phyloP scores from a whole-genome alignment of 1,284 basidiomycete genomes.

The Heliocybe sulcata region DNA sequence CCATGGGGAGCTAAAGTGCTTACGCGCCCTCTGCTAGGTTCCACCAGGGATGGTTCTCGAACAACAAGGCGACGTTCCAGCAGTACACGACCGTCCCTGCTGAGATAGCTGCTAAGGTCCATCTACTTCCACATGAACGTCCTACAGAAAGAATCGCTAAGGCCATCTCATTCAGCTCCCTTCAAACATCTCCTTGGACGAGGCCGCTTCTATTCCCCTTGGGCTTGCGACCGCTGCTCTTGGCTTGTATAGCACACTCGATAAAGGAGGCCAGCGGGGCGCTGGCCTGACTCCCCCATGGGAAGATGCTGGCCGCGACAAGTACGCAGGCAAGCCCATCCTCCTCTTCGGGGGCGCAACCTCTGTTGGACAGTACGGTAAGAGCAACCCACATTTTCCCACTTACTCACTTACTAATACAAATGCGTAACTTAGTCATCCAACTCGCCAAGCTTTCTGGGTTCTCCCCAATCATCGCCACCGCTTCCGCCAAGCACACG shows the following conservation, averaged over 20 bases:
- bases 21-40: neutral
- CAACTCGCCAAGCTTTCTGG: constrained; percentile 41
- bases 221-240: constrained; percentile 19
- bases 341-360: constrained; percentile 28
- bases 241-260: constrained; percentile 15
- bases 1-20: neutral
- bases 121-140: neutral
- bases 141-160: neutral
- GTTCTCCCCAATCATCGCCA: constrained; percentile 36
- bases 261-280: constrained; percentile 10
- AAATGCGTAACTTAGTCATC: no score
- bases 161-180: constrained; percentile 18
- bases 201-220: constrained; percentile 24
- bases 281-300: constrained; percentile 15
- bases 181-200: constrained; percentile 34
- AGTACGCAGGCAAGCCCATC: constrained; percentile 21
- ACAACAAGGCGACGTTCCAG: constrained; percentile 37
- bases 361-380: constrained; percentile 30
- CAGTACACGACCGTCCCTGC: constrained; percentile 37
- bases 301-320: constrained; percentile 11
- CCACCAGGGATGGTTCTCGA: constrained; percentile 35
- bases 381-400: constrained; percentile 4
- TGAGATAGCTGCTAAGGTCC: constrained; percentile 30
- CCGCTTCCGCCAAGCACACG: constrained; percentile 34
- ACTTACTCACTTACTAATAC: no score